phyloP scores from a whole-genome alignment of 2,329 filamentous ascomycete genomes.

The Sporothrix brasiliensis region DNA sequence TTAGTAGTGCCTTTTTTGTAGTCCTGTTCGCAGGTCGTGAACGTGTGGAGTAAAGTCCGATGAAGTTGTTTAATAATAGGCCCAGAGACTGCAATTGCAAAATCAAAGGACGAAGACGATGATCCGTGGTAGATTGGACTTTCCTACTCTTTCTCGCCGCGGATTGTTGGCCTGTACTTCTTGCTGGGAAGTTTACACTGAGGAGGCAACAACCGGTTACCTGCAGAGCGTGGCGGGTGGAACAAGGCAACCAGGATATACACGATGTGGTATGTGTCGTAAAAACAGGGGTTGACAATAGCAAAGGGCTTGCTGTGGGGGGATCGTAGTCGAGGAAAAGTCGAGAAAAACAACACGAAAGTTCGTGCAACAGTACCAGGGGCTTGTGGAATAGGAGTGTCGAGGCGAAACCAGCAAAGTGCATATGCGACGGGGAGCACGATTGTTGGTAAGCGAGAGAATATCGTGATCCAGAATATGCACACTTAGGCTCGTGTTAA shows the following conservation, averaged over 20 bases:
- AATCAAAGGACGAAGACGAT: not conserved
- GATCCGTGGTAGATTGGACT: not conserved
- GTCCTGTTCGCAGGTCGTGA: not conserved
- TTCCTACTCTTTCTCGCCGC: not conserved
- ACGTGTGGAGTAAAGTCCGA: not conserved
- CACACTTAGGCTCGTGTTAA: constrained; percentile 6
- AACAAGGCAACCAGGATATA: constrained; percentile 7
- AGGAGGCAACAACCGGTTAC: not conserved
- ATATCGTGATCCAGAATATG: not conserved
- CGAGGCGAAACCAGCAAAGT: not conserved
- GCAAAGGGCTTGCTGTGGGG: not conserved
- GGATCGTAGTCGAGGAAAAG: not conserved
- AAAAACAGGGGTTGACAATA: not conserved
- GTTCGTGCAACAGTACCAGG: constrained; percentile 11
- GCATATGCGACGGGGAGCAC: not conserved
- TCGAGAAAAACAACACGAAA: constrained; percentile 11
- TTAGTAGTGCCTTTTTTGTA: not conserved
- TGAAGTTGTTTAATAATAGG: not conserved
- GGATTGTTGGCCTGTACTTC: not conserved
- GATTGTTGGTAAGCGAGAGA: not conserved
- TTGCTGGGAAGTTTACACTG: not conserved
- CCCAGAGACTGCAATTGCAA: not conserved
- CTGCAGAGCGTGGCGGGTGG: constrained; percentile 9
- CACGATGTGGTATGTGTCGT: not conserved
- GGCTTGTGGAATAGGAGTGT: not conserved